phyloP scores from a whole-genome alignment of 106 monocot species.

The Chionographis japonica region DNA sequence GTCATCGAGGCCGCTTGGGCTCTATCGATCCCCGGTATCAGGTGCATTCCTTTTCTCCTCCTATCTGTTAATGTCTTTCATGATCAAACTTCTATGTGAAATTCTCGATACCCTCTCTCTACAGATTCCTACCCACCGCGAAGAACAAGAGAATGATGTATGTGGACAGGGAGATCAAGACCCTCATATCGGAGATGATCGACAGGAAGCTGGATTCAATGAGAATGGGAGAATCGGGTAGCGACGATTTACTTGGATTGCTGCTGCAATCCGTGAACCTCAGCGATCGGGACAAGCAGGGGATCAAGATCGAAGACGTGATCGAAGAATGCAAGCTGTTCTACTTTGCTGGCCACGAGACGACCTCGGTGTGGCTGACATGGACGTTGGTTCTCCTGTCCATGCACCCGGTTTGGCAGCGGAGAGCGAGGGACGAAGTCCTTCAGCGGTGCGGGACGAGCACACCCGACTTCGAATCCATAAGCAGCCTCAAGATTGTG shows the following conservation, averaged over 20 bases:
- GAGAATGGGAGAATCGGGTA: slow-evolving; percentile 8
- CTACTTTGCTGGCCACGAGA: slow-evolving; percentile 55
- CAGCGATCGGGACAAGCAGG: background rate
- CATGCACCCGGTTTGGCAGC: slow-evolving; percentile 47
- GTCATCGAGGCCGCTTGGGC: slow-evolving; percentile 15
- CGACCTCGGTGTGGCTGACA: slow-evolving; percentile 34
- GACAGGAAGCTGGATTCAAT: slow-evolving; percentile 24
- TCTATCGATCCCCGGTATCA: slow-evolving; percentile 34
- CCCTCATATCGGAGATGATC: slow-evolving; percentile 39
- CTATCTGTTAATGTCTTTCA: no score
- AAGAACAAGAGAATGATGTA: slow-evolving; percentile 32
- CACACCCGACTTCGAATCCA: slow-evolving; percentile 23
- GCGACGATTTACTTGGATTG: slow-evolving; percentile 42
- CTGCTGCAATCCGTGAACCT: slow-evolving; percentile 17
- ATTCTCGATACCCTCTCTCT: no score
- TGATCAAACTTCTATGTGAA: no score
- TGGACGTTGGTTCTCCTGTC: slow-evolving; percentile 44
- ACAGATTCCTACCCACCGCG: slow-evolving; percentile 28
- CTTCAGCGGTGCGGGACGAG: slow-evolving; percentile 11
- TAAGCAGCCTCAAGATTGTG: slow-evolving; percentile 41
- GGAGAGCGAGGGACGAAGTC: slow-evolving; percentile 44
- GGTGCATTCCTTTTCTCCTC: slow-evolving; percentile 9
- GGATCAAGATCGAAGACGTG: slow-evolving; percentile 38
- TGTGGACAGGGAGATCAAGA: slow-evolving; percentile 28
- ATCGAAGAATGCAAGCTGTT: slow-evolving; percentile 67